Conservation (phyloP, 139 green algal genomes). For the Chlorella sp. region DNA sequence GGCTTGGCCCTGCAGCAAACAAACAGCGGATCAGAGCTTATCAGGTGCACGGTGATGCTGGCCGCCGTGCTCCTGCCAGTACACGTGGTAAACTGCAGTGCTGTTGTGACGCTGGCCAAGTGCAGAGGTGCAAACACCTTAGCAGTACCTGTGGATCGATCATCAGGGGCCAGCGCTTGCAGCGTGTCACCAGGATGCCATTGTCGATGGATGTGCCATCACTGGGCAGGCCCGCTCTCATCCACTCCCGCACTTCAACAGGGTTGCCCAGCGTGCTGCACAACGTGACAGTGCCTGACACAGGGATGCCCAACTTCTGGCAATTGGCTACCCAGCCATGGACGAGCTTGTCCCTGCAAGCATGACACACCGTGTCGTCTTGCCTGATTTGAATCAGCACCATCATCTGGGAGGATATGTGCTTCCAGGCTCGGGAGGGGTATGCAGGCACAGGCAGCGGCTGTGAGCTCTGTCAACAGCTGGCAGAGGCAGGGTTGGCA, state of each 20-base stretch:
- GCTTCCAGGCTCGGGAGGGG: too few species aligned
- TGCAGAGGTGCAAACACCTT: neutral
- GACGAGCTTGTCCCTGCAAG: constrained; percentile 54
- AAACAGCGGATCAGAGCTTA: neutral
- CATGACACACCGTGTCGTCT: too few species aligned
- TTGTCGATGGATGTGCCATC: constrained; percentile 76
- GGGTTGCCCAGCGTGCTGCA: constrained; percentile 51
- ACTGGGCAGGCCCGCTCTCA: constrained; percentile 67
- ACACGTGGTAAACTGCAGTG: too few species aligned
- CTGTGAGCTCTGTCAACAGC: too few species aligned
- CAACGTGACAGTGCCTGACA: constrained; percentile 46
- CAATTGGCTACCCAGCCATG: constrained; percentile 46
- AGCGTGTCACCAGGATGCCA: constrained; percentile 68
- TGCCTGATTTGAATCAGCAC: too few species aligned
- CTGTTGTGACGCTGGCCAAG: neutral
- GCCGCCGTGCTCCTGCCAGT: too few species aligned
- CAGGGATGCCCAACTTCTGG: constrained; percentile 47
- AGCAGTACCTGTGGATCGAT: constrained; percentile 59
- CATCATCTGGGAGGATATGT: too few species aligned
- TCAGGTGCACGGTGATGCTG: neutral
- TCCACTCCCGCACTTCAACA: constrained; percentile 75
- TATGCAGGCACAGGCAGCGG: too few species aligned
- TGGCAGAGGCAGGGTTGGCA: too few species aligned
- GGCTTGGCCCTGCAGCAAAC: constrained; percentile 31
- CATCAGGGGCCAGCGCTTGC: constrained; percentile 79